Percentiles rank a stretch among this genome's conserved stretches.
Evolutionary conservation across 2,329 filamentous ascomycete genomes (phyloP).

Genomic region (Fusarium armeniacum): DNA sequence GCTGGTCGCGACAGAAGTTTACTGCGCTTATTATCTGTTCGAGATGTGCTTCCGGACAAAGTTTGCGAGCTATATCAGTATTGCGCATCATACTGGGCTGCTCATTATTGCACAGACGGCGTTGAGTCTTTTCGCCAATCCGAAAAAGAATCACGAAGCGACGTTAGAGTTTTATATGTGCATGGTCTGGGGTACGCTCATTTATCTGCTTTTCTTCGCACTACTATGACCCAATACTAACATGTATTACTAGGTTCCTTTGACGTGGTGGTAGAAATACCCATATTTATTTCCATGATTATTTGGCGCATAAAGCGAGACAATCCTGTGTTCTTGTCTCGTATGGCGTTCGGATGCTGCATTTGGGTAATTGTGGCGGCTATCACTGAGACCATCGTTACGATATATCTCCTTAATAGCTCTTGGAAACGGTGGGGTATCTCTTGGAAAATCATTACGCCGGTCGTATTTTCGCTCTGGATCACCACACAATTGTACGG

Average conservation of each 20-base stretch:
- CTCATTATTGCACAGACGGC: constrained; percentile 18
- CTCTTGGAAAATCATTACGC: constrained; percentile 9
- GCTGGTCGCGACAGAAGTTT: constrained; percentile 15
- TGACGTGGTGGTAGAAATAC: constrained; percentile 24
- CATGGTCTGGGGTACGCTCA: constrained; percentile 35
- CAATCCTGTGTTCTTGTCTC: background rate
- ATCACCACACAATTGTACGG: constrained; percentile 23
- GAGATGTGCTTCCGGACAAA: constrained; percentile 30
- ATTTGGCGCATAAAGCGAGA: constrained; percentile 18
- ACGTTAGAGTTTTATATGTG: constrained; percentile 30
- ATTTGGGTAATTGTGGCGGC: constrained; percentile 9
- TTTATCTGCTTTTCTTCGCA: fast-evolving
- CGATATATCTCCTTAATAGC: constrained; percentile 16
- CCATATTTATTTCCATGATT: constrained; percentile 22
- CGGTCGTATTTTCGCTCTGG: constrained; percentile 15
- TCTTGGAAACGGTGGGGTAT: constrained; percentile 16
- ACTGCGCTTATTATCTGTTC: constrained; percentile 22
- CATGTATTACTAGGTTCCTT: background rate
- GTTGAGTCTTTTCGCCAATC: constrained; percentile 14
- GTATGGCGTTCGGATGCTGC: constrained; percentile 16
- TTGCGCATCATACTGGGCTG: constrained; percentile 13
- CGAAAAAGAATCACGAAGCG: constrained; percentile 12
- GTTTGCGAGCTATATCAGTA: constrained; percentile 24
- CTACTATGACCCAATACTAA: background rate
- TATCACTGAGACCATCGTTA: background rate